A percentile compares a stretch with the other conserved stretches of the same genome.
phyloP scores from a whole-genome alignment of 2,329 filamentous ascomycete genomes.

The Aspergillus melleus region DNA sequence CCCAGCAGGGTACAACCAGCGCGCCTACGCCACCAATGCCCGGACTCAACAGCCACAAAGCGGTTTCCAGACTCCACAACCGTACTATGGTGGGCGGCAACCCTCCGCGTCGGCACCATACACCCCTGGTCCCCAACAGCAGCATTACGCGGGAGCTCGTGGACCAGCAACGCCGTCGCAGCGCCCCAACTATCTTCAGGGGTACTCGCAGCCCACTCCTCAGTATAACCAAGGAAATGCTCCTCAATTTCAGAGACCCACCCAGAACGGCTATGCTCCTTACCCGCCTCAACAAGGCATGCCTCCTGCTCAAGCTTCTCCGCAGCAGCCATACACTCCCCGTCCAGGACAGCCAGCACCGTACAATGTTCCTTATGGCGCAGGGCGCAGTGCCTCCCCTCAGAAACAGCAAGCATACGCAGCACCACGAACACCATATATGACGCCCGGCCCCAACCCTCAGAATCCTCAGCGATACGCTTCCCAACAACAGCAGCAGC shows the following conservation, averaged over 20 bases:
- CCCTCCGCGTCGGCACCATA: conserved; percentile 33
- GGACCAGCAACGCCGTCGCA: conserved; percentile 38
- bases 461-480: conserved; percentile 33
- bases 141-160: conserved; percentile 30
- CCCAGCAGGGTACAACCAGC: conserved; percentile 37
- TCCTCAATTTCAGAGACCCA: conserved; percentile 43
- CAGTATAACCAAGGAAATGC: conserved; percentile 37
- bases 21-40: conserved; percentile 31
- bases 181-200: conserved; percentile 37
- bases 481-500: conserved; percentile 24
- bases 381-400: conserved; percentile 32
- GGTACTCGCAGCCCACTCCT: conserved; percentile 34
- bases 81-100: conserved; percentile 33
- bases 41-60: conserved; percentile 28
- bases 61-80: conserved; percentile 31
- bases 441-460: conserved; percentile 28
- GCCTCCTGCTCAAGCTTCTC: conserved; percentile 32
- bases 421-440: conserved; percentile 38
- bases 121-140: conserved; percentile 30
- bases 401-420: conserved; percentile 33
- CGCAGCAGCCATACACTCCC: conserved; percentile 37
- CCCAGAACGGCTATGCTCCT: conserved; percentile 37
- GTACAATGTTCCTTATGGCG: conserved; percentile 29
- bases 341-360: conserved; percentile 34
- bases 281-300: conserved; percentile 31